Conservation (phyloP, 1,139 yeast species). For the Candida mesenterica region DNA sequence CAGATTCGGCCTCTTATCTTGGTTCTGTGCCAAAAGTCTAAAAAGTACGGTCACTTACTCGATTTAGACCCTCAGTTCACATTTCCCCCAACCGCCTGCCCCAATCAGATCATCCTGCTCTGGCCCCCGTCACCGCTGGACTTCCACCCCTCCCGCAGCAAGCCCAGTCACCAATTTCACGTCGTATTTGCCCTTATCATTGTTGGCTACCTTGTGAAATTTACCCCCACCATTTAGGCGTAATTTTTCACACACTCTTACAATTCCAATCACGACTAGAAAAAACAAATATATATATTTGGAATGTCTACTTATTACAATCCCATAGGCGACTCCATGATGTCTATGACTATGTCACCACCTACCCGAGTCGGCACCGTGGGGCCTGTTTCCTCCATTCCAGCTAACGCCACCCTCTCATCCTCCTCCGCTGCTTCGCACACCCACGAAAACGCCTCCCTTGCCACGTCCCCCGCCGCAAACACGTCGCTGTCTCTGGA, state of each 20-base stretch:
- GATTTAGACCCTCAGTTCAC: too few species aligned
- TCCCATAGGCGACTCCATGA: constrained; percentile 10
- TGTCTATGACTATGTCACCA: not conserved
- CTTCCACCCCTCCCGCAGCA: too few species aligned
- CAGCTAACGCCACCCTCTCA: too few species aligned
- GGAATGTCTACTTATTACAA: constrained; percentile 11
- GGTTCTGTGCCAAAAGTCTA: too few species aligned
- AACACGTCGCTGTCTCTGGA: too few species aligned
- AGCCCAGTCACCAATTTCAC: too few species aligned
- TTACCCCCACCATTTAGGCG: constrained; percentile 2
- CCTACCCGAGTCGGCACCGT: not conserved
- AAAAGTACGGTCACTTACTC: too few species aligned
- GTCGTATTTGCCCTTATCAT: not conserved
- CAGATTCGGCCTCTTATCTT: too few species aligned
- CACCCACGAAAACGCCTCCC: not conserved
- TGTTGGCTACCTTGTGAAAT: not conserved
- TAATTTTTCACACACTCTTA: constrained; percentile 1
- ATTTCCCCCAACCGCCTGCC: too few species aligned
- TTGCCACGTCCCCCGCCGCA: too few species aligned
- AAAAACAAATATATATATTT: not conserved
- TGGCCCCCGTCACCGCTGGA: too few species aligned
- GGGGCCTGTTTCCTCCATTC: not conserved
- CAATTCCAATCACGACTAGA: not conserved
- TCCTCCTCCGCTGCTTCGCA: not conserved
- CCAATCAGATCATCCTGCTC: too few species aligned